phyloP scores from a whole-genome alignment of 805 yeast genomes.

The Brettanomyces naardenensis region DNA sequence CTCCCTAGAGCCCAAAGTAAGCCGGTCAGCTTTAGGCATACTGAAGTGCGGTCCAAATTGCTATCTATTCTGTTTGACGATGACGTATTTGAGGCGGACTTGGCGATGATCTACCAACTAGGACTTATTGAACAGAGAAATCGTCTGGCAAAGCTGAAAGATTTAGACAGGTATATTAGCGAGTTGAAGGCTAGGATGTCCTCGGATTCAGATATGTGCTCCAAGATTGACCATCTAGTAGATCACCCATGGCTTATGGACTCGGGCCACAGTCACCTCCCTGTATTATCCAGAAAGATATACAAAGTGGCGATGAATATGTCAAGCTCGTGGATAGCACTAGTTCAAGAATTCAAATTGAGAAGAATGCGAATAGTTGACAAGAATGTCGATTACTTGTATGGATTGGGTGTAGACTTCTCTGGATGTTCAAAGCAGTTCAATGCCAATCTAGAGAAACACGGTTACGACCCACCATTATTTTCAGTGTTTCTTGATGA shows the following conservation, averaged over 20 bases:
- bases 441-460: slow-evolving; percentile 39
- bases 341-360: slow-evolving; percentile 42
- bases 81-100: slow-evolving; percentile 58
- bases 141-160: slow-evolving; percentile 32
- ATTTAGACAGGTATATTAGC: slow-evolving; percentile 9
- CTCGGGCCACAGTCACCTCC: background rate
- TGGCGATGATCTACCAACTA: slow-evolving; percentile 48
- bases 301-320: slow-evolving; percentile 24
- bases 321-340: slow-evolving; percentile 57
- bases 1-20: background rate
- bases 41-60: slow-evolving; percentile 28
- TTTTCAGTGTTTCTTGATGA: slow-evolving; percentile 39
- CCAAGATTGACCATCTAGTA: slow-evolving; percentile 1
- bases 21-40: background rate
- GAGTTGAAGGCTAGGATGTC: background rate
- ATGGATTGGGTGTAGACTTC: slow-evolving; percentile 30
- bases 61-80: slow-evolving; percentile 47
- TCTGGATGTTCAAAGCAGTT: slow-evolving; percentile 30
- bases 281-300: slow-evolving; percentile 10
- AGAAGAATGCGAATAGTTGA: slow-evolving; percentile 32
- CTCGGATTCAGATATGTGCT: slow-evolving; percentile 1
- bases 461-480: slow-evolving; percentile 41
- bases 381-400: slow-evolving; percentile 31
- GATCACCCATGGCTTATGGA: slow-evolving; percentile 2
- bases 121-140: slow-evolving; percentile 51